These are phyloP conservation scores for Lactarius pseudohatsudake DNA, from an alignment of 768 basidiomycete genomes.

Conservation along the genomic window DNA sequence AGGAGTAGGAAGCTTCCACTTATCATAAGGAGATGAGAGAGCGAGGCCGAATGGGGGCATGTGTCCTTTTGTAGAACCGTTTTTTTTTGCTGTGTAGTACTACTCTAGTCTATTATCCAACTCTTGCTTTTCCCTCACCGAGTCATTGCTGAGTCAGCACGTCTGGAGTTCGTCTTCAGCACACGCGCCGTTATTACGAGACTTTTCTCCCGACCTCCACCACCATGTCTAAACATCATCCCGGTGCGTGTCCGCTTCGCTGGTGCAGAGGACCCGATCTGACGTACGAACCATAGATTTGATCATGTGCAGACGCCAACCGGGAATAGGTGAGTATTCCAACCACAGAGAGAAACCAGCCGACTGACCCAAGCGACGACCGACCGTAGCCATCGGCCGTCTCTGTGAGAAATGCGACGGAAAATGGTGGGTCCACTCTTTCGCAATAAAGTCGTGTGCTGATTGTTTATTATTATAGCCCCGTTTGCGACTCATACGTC, in stretches of 20 bases:
- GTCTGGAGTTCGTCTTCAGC: background rate
- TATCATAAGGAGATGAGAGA: conserved; percentile 74
- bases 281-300: conserved; percentile 57
- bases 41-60: conserved; percentile 1
- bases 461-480: conserved; percentile 33
- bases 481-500: conserved; percentile 98
- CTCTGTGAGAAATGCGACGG: conserved; percentile 99
- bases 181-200: background rate
- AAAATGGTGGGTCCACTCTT: conserved; percentile 62
- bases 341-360: background rate
- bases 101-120: conserved; percentile 4
- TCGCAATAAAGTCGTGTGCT: no score
- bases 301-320: conserved; percentile 97
- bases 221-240: conserved; percentile 41
- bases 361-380: conserved; percentile 7
- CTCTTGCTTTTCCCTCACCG: background rate
- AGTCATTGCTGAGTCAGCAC: conserved; percentile 17
- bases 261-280: background rate
- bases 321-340: conserved; percentile 79
- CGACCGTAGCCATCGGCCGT: conserved; percentile 81
- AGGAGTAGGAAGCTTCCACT: conserved; percentile 95
- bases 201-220: background rate
- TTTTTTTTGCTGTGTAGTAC: conserved; percentile 15
- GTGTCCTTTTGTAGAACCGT: conserved; percentile 8
- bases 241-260: conserved; percentile 29